Evolutionary conservation across 176 grass and related monocot species (phyloP), one percentile per base, ranked within the genome.

Genomic region (Oryza brachyantha): DNA sequence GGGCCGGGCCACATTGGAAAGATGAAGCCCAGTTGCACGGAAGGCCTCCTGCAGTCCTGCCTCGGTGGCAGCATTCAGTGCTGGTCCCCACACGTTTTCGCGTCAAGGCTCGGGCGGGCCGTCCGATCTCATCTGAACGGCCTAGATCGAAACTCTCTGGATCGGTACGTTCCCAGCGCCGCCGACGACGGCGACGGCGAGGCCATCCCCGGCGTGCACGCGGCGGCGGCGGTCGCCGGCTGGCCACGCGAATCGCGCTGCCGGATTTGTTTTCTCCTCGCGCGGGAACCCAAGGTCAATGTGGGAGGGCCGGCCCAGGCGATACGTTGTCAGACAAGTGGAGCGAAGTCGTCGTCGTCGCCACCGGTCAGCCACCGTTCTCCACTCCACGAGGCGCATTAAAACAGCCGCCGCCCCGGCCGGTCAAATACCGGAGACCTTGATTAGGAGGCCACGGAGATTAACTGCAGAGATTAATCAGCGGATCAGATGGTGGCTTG

Each of bases 361-460:
- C 59, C 64, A 8, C 22, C 59, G 17, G 68, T 40, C 29, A 24
- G 29, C 13, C 9, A 26, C 54, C 79, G 55, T 55, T 8, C 12
- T 34, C 63, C 82, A 26, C 38, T 37, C 66, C 85, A 77, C 73
- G 79, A 86, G 85, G 58, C 58, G 34, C 58, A 71, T 77, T 77
- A 46, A 46, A 82, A 87, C 65, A 8, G 11, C 3, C 7, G 1
- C 14, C 2, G 48, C 6, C 6, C 12, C 7, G 16, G 48, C 5
- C 48, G 19, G 39, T 81, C 84, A 81, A 81, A 81, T 29, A 21
- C 76, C 46, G 48, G 76, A 17, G 41, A 13, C 29, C 52, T 57
- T 57, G 19, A 52, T 52, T 52, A 52, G 19, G 48, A n/a, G n/a
- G n/a, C n/a, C n/a, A n/a, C n/a, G n/a, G n/a, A n/a, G n/a, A n/a